A percentile compares a stretch with the other conserved stretches of the same genome.
Evolutionary conservation across 768 basidiomycete genomes (phyloP).

Genomic region (Kwoniella newhampshirensis): DNA sequence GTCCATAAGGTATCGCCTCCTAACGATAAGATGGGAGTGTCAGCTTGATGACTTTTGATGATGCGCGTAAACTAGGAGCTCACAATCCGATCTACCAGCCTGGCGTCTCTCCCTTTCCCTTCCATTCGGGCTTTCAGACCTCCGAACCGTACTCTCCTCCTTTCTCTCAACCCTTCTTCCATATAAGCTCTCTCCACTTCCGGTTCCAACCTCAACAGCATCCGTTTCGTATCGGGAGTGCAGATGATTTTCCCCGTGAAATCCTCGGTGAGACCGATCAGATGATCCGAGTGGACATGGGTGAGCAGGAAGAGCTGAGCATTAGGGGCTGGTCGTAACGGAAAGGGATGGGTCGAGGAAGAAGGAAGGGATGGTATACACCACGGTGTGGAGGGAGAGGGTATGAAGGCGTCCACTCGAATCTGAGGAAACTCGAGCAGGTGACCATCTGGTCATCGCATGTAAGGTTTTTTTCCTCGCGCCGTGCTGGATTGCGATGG

Average conservation of each 20-base stretch:
- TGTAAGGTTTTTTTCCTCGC: no score
- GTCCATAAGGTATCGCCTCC: slow-evolving; percentile 48
- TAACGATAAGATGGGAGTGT: slow-evolving; percentile 1
- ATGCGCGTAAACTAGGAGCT: slow-evolving; percentile 5
- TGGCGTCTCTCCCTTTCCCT: slow-evolving; percentile 27
- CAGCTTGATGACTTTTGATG: background rate
- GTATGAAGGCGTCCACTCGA: slow-evolving; percentile 77
- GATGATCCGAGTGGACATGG: slow-evolving; percentile 88
- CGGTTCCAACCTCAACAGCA: slow-evolving; percentile 76
- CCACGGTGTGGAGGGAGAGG: slow-evolving; percentile 44
- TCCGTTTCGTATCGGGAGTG: slow-evolving; percentile 78
- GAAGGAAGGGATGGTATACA: slow-evolving; percentile 52
- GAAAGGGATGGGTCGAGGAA: slow-evolving; percentile 13
- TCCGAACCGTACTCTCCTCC: slow-evolving; percentile 20
- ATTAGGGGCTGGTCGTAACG: slow-evolving; percentile 29
- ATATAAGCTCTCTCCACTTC: slow-evolving; percentile 21
- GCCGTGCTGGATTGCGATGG: no score
- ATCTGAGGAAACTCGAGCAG: slow-evolving; percentile 72
- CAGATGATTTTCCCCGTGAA: slow-evolving; percentile 74
- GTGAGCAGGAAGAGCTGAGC: slow-evolving; percentile 70
- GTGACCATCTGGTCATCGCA: slow-evolving; percentile 59
- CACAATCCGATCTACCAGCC: slow-evolving; percentile 41
- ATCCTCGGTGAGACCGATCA: slow-evolving; percentile 70
- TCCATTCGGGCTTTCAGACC: slow-evolving; percentile 20
- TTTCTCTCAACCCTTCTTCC: slow-evolving; percentile 23